A percentile compares a stretch with the other conserved stretches of the same genome.
phyloP scores from a whole-genome alignment of 352 stramenopile species.

The Phytophthora idaei region DNA sequence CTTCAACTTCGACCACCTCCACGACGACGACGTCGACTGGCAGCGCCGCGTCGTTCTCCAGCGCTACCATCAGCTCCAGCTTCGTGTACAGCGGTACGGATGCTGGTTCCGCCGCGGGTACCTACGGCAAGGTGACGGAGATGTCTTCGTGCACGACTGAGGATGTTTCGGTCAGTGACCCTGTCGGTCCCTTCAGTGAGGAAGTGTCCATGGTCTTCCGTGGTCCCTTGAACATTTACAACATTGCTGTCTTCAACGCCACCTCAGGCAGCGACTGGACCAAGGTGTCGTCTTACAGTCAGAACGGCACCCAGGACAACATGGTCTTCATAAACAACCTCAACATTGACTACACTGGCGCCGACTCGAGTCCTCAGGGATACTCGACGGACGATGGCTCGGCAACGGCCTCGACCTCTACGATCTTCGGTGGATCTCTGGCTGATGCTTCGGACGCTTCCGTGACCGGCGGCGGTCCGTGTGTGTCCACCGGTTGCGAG shows the following conservation, averaged over 20 bases:
- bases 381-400: slow-evolving; percentile 43
- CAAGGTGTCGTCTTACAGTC: slow-evolving; percentile 53
- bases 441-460: slow-evolving; percentile 53
- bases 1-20: slow-evolving; percentile 10
- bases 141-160: slow-evolving; percentile 44
- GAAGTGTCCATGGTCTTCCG: slow-evolving; percentile 68
- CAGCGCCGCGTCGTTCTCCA: slow-evolving; percentile 30
- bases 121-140: slow-evolving; percentile 54
- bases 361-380: slow-evolving; percentile 54
- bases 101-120: slow-evolving; percentile 45
- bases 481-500: slow-evolving; percentile 64
- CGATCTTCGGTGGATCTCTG: slow-evolving; percentile 34
- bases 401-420: neutral
- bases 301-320: slow-evolving; percentile 43
- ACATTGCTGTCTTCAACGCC: slow-evolving; percentile 54
- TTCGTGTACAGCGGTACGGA: slow-evolving; percentile 48
- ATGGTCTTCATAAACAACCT: slow-evolving; percentile 71
- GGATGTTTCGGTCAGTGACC: slow-evolving; percentile 40
- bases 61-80: slow-evolving; percentile 54
- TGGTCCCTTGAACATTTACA: slow-evolving; percentile 61
- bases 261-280: slow-evolving; percentile 41
- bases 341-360: slow-evolving; percentile 61
- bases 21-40: neutral
- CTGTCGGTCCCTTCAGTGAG: slow-evolving; percentile 56
- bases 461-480: slow-evolving; percentile 44